Conservation (phyloP, 257 asterid species). For the Penstemon davidsonii region DNA sequence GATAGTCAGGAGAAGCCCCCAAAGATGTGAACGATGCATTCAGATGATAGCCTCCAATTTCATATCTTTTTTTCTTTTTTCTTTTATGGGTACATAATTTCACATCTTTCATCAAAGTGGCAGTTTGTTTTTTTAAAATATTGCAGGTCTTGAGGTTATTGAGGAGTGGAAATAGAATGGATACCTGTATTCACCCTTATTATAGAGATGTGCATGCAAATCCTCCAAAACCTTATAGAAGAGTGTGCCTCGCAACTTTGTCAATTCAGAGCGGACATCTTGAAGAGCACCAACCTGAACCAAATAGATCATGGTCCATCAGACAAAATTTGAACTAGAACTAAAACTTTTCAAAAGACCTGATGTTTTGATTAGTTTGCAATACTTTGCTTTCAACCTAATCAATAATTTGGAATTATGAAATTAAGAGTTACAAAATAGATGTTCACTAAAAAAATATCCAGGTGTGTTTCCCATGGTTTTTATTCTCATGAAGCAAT, state of each 20-base stretch:
- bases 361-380: slow-evolving; percentile 3
- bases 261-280: slow-evolving; percentile 96
- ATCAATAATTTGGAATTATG: slow-evolving; percentile 25
- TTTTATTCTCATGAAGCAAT: slow-evolving; percentile 10
- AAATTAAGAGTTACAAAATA: slow-evolving; percentile 18
- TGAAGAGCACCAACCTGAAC: slow-evolving; percentile 98
- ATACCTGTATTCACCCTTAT: slow-evolving; percentile 93
- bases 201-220: slow-evolving; percentile 93
- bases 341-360: neutral
- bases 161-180: slow-evolving; percentile 20
- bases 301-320: slow-evolving; percentile 38
- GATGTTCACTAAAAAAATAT: neutral
- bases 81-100: neutral
- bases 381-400: slow-evolving; percentile 25
- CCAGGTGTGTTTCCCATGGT: neutral
- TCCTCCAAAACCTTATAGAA: slow-evolving; percentile 96
- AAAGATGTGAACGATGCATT: neutral
- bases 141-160: slow-evolving; percentile 28
- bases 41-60: neutral
- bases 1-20: slow-evolving; percentile 15
- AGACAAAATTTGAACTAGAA: slow-evolving; percentile 33
- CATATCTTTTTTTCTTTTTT: neutral
- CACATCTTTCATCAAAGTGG: slow-evolving; percentile 15
- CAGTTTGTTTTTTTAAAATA: neutral
- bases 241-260: slow-evolving; percentile 85